Evolutionary conservation across 345 rosid species (phyloP).

Genomic region (Gynandropsis gynandra): DNA sequence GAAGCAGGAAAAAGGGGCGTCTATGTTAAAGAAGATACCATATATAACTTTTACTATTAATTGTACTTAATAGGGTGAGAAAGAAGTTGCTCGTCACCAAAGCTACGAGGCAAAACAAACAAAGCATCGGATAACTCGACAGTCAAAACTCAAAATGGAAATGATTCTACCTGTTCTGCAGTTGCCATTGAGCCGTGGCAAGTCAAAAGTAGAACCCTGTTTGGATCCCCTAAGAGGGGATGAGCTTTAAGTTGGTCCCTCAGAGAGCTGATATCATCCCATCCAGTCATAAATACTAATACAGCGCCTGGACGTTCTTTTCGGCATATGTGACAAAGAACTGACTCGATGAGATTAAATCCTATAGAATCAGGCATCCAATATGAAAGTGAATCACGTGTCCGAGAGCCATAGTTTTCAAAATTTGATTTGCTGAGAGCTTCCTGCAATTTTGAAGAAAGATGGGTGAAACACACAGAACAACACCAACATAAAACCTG

Average conservation of each 20-base stretch:
- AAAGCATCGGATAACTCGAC: background rate
- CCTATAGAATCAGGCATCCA: slow-evolving; percentile 97
- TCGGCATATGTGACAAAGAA: slow-evolving; percentile 89
- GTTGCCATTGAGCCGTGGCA: slow-evolving; percentile 99
- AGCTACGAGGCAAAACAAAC: background rate
- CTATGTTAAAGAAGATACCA: background rate
- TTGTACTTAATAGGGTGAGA: background rate
- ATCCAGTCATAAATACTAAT: slow-evolving; percentile 95
- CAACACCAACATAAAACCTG: background rate
- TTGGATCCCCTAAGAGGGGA: slow-evolving; percentile 97
- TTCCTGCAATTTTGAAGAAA: slow-evolving; percentile 47
- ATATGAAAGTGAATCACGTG: slow-evolving; percentile 77
- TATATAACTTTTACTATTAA: background rate
- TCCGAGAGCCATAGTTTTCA: slow-evolving; percentile 72
- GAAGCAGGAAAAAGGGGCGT: background rate
- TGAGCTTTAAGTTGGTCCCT: slow-evolving; percentile 94
- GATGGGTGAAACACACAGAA: background rate
- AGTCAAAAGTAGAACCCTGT: slow-evolving; percentile 74
- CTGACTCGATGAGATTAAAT: slow-evolving; percentile 92
- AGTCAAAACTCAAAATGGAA: slow-evolving; percentile 1
- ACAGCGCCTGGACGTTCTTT: slow-evolving; percentile 93
- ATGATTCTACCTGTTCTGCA: slow-evolving; percentile 68
- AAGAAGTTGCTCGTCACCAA: background rate
- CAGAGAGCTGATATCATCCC: slow-evolving; percentile 94
- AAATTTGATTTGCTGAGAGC: slow-evolving; percentile 80